phyloP scores from a whole-genome alignment of 257 asterid species.

The Perilla frutescens region DNA sequence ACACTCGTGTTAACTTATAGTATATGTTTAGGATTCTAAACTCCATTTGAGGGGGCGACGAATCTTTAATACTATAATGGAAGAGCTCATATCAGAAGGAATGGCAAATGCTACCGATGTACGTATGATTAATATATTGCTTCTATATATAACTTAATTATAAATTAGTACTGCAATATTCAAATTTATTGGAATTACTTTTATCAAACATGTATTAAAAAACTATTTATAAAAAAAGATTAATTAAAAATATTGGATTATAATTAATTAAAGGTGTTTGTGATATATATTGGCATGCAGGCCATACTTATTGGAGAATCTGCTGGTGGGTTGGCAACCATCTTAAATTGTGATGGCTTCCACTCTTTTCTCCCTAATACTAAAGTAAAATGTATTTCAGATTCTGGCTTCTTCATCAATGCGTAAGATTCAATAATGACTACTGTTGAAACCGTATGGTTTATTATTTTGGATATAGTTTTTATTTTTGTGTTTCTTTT shows the following conservation, averaged over 20 bases:
- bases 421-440: conserved; percentile 31
- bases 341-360: conserved; percentile 49
- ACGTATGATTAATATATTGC: too few relatives aligned
- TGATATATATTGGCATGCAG: conserved; percentile 24
- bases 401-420: conserved; percentile 51
- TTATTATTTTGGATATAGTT: too few relatives aligned
- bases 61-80: conserved; percentile 24
- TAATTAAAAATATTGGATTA: too few relatives aligned
- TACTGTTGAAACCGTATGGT: too few relatives aligned
- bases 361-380: conserved; percentile 31
- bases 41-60: conserved; percentile 23
- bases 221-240: too few relatives aligned
- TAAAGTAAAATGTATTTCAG: conserved; percentile 47
- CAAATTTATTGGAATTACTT: not conserved
- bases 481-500: too few relatives aligned
- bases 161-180: too few relatives aligned
- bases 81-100: conserved; percentile 29
- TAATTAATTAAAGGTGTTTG: too few relatives aligned
- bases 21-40: conserved; percentile 6
- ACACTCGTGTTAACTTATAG: not conserved
- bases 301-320: conserved; percentile 48
- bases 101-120: conserved; percentile 23
- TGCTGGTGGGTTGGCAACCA: conserved; percentile 55
- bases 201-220: too few relatives aligned
- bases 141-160: not conserved